Conservation (phyloP, 108 stramenopile species). For the Nitzschia sp. region DNA sequence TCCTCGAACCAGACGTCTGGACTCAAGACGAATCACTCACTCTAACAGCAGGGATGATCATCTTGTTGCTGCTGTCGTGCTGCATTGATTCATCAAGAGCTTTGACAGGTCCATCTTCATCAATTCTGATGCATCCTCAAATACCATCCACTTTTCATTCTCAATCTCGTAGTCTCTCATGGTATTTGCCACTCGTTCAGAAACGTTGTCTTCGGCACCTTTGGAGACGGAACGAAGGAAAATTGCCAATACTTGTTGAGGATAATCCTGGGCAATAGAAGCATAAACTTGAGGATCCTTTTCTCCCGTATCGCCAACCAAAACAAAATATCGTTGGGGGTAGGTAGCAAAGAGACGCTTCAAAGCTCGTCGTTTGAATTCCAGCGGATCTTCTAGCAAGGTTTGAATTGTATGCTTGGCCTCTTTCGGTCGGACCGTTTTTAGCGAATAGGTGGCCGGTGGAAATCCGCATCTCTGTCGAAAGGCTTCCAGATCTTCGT, state of each 20-base stretch:
- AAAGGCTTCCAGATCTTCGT: conserved; percentile 34
- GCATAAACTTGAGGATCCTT: conserved; percentile 47
- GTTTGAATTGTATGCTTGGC: conserved; percentile 25
- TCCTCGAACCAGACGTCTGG: too few relatives aligned
- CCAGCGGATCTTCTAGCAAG: conserved; percentile 38
- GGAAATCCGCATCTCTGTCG: conserved; percentile 36
- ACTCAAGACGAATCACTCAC: too few relatives aligned
- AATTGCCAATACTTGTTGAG: conserved; percentile 28
- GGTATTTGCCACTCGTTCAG: not conserved
- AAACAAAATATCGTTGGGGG: conserved; percentile 38
- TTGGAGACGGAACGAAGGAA: not conserved
- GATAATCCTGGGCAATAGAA: conserved; percentile 30
- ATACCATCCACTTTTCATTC: conserved; percentile 1
- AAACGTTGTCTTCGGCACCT: not conserved
- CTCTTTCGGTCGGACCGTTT: conserved; percentile 35
- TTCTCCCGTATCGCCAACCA: conserved; percentile 52
- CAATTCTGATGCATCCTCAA: not conserved
- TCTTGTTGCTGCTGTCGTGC: too few relatives aligned
- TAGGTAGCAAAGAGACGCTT: conserved; percentile 9
- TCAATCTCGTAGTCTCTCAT: not conserved
- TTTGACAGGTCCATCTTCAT: not conserved
- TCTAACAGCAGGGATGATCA: too few relatives aligned
- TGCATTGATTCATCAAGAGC: not conserved
- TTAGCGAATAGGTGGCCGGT: conserved; percentile 40
- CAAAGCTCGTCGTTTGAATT: conserved; percentile 33